Evolutionary conservation across 805 yeast species (phyloP), one percentile per base, ranked within the genome.

Genomic region (Myxozyma udenii): DNA sequence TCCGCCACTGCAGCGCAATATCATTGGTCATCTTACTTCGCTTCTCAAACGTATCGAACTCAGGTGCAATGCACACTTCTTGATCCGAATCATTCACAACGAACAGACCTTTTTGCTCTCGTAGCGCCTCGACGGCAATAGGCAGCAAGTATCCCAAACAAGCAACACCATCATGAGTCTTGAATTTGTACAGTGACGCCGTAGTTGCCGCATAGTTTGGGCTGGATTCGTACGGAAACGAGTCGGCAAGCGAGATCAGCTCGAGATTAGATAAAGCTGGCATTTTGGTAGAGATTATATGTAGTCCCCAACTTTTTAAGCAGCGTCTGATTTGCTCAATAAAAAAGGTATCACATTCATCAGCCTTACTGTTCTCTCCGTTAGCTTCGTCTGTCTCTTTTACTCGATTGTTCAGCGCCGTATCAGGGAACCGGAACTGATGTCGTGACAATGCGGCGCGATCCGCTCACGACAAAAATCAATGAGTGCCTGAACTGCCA

Each of bases 1-100:
- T 60, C 37, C 65, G 67, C 71, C 70, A 69, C 45, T 33, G 46
- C 16, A 12, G 22, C 1, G 66, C 74, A 22, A 68, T 58, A 37
- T 41, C 62, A 4, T 51, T 66, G 53, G 73, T 72, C 19, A 67
- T 65, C 21, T 48, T 63, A 65, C 69, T 66, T 48, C 85, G 63
- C 51, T 67, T 68, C 21, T 72, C 77, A 6, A 75, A 44, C 0
- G 77, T 69, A 47, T 72, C 71, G 37, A 69, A 62, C 0, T 50
- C 37, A 0, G 67, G 38, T 3, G 51, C 43, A n/a, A 78, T 63
- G 1, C 54, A 44, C 3, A 78, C 66, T 3, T 61, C 54, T 19
- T 55, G 57, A 9, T 36, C 30, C 1, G 23, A 41, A 14, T 65
- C 53, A 48, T 67, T 63, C 5, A 74, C 64, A 4, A 23, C 37